These are phyloP conservation scores for Cladorrhinum sp. DNA, from an alignment of 2,329 filamentous ascomycete genomes.

Conservation along the genomic window DNA sequence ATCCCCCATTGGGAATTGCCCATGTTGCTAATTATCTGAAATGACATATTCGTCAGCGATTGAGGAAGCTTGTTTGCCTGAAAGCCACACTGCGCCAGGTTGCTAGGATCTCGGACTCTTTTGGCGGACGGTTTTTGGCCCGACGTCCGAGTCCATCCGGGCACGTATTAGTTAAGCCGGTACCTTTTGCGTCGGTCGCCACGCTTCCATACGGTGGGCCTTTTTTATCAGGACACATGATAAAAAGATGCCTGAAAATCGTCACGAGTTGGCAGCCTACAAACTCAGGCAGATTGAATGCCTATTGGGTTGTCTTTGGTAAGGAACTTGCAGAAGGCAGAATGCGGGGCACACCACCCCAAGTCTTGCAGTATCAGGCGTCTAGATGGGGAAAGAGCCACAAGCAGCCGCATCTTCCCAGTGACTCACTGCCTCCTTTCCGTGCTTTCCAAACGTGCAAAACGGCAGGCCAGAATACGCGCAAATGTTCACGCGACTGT, in stretches of 20 bases:
- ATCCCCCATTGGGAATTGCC: neutral
- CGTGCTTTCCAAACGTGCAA: neutral
- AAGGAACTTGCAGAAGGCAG: neutral
- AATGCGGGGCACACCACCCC: neutral
- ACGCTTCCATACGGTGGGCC: neutral
- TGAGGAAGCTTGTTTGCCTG: constrained; percentile 11
- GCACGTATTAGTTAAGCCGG: constrained; percentile 12
- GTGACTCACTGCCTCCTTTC: neutral
- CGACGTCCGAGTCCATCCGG: constrained; percentile 30
- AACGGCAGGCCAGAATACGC: neutral
- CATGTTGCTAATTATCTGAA: neutral
- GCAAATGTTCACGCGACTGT: neutral
- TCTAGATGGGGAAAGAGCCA: neutral
- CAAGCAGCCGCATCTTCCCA: neutral
- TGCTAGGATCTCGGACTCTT: constrained; percentile 18
- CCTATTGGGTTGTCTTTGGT: neutral
- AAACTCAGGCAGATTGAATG: neutral
- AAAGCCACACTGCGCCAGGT: constrained; percentile 7
- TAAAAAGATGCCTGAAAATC: constrained; percentile 11
- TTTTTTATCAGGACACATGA: neutral
- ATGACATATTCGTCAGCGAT: constrained; percentile 17
- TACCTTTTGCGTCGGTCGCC: constrained; percentile 3
- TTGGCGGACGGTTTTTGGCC: constrained; percentile 28
- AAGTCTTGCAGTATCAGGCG: constrained; percentile 15
- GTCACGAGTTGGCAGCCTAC: too few relatives aligned